Evolutionary conservation across 1,139 yeast genomes (phyloP), one percentile per base, ranked within the genome.

Genomic region (Arxiozyma telluris): DNA sequence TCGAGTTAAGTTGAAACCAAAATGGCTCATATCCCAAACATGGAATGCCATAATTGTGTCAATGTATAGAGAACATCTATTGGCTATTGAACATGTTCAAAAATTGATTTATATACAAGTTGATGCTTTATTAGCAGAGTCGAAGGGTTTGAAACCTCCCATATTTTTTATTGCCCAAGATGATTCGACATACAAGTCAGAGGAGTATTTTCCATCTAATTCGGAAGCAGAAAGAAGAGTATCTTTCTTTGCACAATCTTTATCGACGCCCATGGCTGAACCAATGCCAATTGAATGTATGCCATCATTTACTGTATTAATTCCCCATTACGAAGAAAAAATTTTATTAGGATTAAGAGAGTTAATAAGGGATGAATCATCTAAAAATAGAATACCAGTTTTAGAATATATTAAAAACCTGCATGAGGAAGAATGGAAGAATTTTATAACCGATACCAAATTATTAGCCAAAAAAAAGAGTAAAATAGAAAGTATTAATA

Each of bases 321-420:
- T 88, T n/a, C 96, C 96, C 0, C 96, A 89, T 66, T 89, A 84
- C 64, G 76, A 84, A 0, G 96, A 89, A 64, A 87, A 83, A 64
- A 84, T 89, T 27, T 67, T 87, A 6, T 66, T 87, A 12, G 74
- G 81, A 1, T 69, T 88, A 53, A 78, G 75, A 55, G 96, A 89
- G 62, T 78, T 87, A 1, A 83, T 87, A 49, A 80, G 76, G 53
- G 91, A 82, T 57, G 76, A 78, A 52, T 80, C 80, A 48, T 69
- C 71, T 3, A 75, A 76, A 50, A 79, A 89, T 1, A 83, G 82
- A 60, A 74, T 87, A 3, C 80, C 95, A 0, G 71, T 87, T 17
- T 71, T 88, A 39, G 96, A 88, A 61, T 88, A 88, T 64, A 72
- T 88, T 60, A 86, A 87, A 62, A 79, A 78, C 53, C 73, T 88